Evolutionary conservation across 1,139 yeast species (phyloP), one percentile per base, ranked within the genome.

Genomic region (Groenewaldozyma sp.): DNA sequence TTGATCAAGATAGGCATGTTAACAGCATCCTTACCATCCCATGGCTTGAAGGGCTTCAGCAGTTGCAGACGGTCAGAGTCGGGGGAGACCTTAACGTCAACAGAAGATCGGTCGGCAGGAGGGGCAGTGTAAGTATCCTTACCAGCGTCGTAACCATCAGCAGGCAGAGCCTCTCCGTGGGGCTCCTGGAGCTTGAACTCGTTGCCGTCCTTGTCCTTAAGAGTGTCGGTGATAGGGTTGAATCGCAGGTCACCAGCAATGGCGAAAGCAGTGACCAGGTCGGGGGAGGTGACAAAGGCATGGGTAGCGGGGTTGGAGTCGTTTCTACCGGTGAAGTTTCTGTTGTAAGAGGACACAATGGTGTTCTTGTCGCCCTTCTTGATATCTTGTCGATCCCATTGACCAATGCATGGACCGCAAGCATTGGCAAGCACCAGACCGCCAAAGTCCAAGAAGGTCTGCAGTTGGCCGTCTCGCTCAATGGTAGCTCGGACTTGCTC

Each of bases 351-450:
- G 19, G 97, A 84, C 68, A 91, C 82, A 46, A 91, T 91, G 40
- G 96, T 86, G 58, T 88, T 88, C 61, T 81, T 80, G 39, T 80
- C 70, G 70, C 96, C 96, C 79, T 87, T 91, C 40, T 60, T 43
- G 35, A 56, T 55, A 29, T 51, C 55, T 31, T 58, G 49, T 65
- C 98, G 78, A 60, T 87, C 95, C 98, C 98, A 91, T 69, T 91
- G 97, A 39, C 98, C 98, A 56, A 91, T 91, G 71, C 98, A 91
- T 49, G 97, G 98, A 44, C 98, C 98, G 70, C 98, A 91, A 13
- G 98, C 98, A 58, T 91, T 91, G 33, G 97, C 95, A 49, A 91
- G 70, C 14, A 91, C 95, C 40, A 77, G 71, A 38, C 95, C 97
- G 42, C 96, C 96, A 54, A 80, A 82, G 37, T 78, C 72, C 59